Percentiles rank a stretch among this genome's conserved stretches.
Conservation (phyloP, 2,329 filamentous ascomycete genomes). For the Claviceps capensis region DNA sequence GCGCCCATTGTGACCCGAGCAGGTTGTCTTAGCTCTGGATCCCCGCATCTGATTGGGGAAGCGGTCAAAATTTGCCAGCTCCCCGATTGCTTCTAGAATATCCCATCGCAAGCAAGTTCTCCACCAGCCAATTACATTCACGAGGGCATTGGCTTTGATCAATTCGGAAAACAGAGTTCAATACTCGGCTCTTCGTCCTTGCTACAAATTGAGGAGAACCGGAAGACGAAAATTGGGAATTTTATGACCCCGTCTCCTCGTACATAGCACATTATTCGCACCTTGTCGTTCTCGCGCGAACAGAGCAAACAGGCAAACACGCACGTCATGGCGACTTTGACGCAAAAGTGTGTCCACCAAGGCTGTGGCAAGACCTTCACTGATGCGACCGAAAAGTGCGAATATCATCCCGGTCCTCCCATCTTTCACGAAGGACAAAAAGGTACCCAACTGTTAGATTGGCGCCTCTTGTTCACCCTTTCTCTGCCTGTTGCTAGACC, state of each 20-base stretch:
- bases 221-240: not conserved
- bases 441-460: slow-evolving; percentile 40
- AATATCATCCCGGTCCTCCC: slow-evolving; percentile 86
- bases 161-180: too few species aligned
- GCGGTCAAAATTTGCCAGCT: slow-evolving; percentile 16
- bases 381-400: slow-evolving; percentile 69
- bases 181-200: not conserved
- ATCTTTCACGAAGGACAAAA: slow-evolving; percentile 98
- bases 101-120: slow-evolving; percentile 19
- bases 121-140: not conserved
- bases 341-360: slow-evolving; percentile 88
- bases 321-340: slow-evolving; percentile 40
- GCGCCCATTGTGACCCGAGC: too few species aligned
- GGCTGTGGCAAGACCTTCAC: slow-evolving; percentile 84
- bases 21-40: not conserved
- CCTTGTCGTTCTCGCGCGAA: not conserved
- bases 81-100: slow-evolving; percentile 24
- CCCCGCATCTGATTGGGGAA: slow-evolving; percentile 21
- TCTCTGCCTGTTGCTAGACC: too few species aligned
- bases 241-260: not conserved
- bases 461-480: not conserved
- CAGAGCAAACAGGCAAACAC: not conserved
- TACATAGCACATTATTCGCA: not conserved
- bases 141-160: too few species aligned
- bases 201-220: not conserved